phyloP scores from a whole-genome alignment of 2,329 filamentous ascomycete genomes.

The Fusarium pseudonygamai region DNA sequence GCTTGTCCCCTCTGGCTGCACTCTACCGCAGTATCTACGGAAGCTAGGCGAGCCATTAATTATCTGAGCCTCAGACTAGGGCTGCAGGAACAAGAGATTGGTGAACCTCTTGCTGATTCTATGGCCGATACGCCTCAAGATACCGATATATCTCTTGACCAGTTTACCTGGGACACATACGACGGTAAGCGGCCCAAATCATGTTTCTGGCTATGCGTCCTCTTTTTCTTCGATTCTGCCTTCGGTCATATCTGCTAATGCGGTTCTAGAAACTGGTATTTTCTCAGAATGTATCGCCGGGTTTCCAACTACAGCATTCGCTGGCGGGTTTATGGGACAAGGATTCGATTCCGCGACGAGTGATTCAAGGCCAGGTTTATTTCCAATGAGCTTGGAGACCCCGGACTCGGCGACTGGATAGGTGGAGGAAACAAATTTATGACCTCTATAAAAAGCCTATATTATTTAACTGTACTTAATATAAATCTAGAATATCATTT shows the following conservation, averaged over 20 bases:
- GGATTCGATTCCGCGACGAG: rapidly evolving
- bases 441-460: too few species aligned
- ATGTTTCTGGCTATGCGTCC: neutral
- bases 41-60: neutral
- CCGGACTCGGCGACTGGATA: neutral
- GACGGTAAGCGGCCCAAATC: neutral
- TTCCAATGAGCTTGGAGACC: neutral
- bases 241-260: neutral
- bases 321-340: rapidly evolving
- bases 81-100: neutral
- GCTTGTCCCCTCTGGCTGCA: neutral
- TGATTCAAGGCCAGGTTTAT: rapidly evolving
- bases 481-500: too few species aligned
- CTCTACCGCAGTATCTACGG: neutral
- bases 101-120: neutral
- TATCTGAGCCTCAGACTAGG: neutral
- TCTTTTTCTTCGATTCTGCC: too few species aligned
- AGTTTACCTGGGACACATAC: neutral
- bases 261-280: neutral
- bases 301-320: neutral
- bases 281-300: neutral
- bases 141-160: neutral
- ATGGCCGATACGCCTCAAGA: neutral
- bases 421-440: too few species aligned
- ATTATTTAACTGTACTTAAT: too few species aligned